These are phyloP conservation scores for Amesomyces nigricolor DNA, from an alignment of 2,329 filamentous ascomycete species.

Conservation along the genomic window DNA sequence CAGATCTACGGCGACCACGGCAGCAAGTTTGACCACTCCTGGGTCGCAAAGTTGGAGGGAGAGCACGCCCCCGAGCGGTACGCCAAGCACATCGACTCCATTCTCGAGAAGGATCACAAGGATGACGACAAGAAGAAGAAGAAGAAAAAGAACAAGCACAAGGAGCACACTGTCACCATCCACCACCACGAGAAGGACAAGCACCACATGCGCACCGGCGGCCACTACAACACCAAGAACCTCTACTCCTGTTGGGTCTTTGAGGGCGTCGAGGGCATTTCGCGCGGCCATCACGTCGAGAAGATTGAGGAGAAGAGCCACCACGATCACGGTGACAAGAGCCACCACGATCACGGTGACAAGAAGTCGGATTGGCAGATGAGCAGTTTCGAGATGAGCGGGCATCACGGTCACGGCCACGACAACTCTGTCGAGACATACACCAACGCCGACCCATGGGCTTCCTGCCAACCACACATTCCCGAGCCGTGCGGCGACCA, in stretches of 20 bases:
- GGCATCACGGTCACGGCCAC: too few relatives aligned
- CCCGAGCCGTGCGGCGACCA: not conserved
- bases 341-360: not conserved
- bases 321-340: not conserved
- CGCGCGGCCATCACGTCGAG: too few relatives aligned
- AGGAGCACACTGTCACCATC: not conserved
- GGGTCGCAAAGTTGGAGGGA: slow-evolving; percentile 11
- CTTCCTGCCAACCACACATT: too few relatives aligned
- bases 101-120: not conserved
- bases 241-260: slow-evolving; percentile 14
- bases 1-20: slow-evolving; percentile 2
- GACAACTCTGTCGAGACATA: too few relatives aligned
- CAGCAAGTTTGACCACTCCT: slow-evolving; percentile 8
- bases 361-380: too few relatives aligned
- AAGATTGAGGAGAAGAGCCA: not conserved
- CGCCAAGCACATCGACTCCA: not conserved
- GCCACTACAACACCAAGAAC: slow-evolving; percentile 12
- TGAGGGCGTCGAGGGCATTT: not conserved
- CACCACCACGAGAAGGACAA: not conserved
- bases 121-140: not conserved
- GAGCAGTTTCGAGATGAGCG: too few relatives aligned
- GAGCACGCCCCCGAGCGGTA: slow-evolving; percentile 25
- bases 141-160: not conserved
- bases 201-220: not conserved
- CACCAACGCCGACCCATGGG: too few relatives aligned